These are phyloP conservation scores for Floccularia luteovirens DNA, from an alignment of 768 basidiomycete species.

Conservation along the genomic window DNA sequence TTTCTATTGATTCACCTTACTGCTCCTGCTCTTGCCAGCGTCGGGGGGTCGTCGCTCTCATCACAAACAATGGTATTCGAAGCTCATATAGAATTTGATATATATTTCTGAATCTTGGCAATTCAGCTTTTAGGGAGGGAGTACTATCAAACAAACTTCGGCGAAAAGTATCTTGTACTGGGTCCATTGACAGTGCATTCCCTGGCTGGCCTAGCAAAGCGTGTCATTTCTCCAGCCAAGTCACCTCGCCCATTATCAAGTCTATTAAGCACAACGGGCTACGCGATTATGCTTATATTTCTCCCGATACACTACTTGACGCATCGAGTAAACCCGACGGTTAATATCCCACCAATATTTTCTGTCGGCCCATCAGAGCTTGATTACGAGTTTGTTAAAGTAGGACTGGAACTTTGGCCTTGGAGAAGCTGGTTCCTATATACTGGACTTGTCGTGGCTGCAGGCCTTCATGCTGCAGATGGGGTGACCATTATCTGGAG, in stretches of 20 bases:
- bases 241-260: conserved; percentile 23
- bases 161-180: conserved; percentile 63
- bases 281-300: conserved; percentile 45
- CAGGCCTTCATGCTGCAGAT: conserved; percentile 54
- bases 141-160: conserved; percentile 72
- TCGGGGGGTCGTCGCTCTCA: conserved; percentile 62
- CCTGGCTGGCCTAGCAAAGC: conserved; percentile 48
- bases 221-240: conserved; percentile 36
- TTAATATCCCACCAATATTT: conserved; percentile 37
- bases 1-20: conserved; percentile 78
- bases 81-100: not conserved
- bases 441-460: conserved; percentile 46
- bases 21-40: conserved; percentile 62
- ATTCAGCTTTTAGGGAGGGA: conserved; percentile 71
- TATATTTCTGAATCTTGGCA: not conserved
- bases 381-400: conserved; percentile 79
- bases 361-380: conserved; percentile 68
- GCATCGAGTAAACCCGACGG: conserved; percentile 54
- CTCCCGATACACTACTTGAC: conserved; percentile 64
- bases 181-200: conserved; percentile 62
- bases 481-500: conserved; percentile 49
- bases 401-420: conserved; percentile 57
- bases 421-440: conserved; percentile 57
- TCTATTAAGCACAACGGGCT: conserved; percentile 58
- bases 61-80: conserved; percentile 68